These are phyloP conservation scores for Mycena alexandri DNA, from an alignment of 768 basidiomycete genomes.

Conservation along the genomic window DNA sequence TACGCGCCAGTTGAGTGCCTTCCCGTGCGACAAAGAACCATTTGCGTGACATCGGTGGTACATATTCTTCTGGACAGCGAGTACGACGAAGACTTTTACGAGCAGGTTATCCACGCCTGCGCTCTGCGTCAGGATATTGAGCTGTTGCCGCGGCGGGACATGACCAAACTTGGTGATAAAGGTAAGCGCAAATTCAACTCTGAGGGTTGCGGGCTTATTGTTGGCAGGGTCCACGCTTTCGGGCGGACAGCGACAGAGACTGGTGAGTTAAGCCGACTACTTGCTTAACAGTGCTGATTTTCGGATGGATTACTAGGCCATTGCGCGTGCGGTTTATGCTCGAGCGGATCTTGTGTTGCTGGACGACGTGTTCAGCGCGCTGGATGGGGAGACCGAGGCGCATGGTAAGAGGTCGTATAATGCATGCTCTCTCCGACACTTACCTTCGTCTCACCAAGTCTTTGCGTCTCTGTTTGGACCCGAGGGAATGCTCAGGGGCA, in stretches of 20 bases:
- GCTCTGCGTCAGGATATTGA: conserved; percentile 28
- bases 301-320: conserved; percentile 18
- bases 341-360: conserved; percentile 28
- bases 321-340: conserved; percentile 31
- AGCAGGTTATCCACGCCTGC: conserved; percentile 30
- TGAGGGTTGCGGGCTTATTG: not conserved
- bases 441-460: conserved; percentile 8
- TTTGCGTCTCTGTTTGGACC: conserved; percentile 31
- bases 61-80: conserved; percentile 31
- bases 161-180: conserved; percentile 27
- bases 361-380: conserved; percentile 33
- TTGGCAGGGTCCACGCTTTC: conserved; percentile 28
- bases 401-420: conserved; percentile 12
- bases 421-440: not conserved
- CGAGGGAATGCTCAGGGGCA: conserved; percentile 30
- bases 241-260: conserved; percentile 27
- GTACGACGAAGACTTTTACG: conserved; percentile 23
- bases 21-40: too few relatives aligned
- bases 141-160: conserved; percentile 22
- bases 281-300: not conserved
- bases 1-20: conserved; percentile 24
- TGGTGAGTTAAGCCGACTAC: not conserved
- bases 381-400: conserved; percentile 31
- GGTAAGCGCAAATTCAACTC: conserved; percentile 1
- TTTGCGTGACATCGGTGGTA: not conserved